phyloP scores from a whole-genome alignment of 352 stramenopile genomes.

The Globisporangium orthogonon region DNA sequence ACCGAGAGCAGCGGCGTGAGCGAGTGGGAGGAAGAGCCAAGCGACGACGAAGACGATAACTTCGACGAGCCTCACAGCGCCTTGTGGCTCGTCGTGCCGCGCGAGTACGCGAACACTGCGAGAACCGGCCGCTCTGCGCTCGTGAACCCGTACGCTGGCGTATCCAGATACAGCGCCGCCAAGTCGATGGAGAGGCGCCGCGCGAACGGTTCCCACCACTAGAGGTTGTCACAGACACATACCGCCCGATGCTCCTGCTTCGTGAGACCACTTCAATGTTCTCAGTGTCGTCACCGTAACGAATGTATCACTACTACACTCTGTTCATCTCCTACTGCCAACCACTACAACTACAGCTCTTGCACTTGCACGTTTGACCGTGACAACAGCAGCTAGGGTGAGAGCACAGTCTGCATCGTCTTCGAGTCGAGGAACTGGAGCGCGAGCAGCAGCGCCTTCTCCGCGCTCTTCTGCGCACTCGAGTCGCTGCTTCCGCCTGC shows the following conservation, averaged over 20 bases:
- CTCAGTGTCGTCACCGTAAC: too few relatives aligned
- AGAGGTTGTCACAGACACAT: background rate
- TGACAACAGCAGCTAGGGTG: background rate
- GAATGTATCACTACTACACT: too few relatives aligned
- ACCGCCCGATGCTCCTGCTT: too few relatives aligned
- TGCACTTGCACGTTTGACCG: too few relatives aligned
- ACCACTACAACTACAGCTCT: too few relatives aligned
- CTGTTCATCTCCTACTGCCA: too few relatives aligned
- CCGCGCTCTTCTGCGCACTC: slow-evolving; percentile 34
- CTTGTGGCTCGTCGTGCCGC: slow-evolving; percentile 36
- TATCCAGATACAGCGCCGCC: background rate
- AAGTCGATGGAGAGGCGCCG: slow-evolving; percentile 8
- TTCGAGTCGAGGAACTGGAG: slow-evolving; percentile 32
- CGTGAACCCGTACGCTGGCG: background rate
- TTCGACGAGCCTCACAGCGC: slow-evolving; percentile 32
- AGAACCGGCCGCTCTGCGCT: background rate
- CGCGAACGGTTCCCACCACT: background rate
- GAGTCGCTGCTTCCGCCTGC: slow-evolving; percentile 11
- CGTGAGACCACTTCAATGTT: too few relatives aligned
- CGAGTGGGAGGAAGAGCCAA: slow-evolving; percentile 11
- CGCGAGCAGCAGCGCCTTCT: slow-evolving; percentile 50
- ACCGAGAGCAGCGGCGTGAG: slow-evolving; percentile 5
- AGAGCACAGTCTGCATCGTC: background rate
- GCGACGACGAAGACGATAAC: slow-evolving; percentile 20
- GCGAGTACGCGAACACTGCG: slow-evolving; percentile 18